phyloP scores from a whole-genome alignment of 768 basidiomycete genomes.

The Termitomyces eurrhizus region DNA sequence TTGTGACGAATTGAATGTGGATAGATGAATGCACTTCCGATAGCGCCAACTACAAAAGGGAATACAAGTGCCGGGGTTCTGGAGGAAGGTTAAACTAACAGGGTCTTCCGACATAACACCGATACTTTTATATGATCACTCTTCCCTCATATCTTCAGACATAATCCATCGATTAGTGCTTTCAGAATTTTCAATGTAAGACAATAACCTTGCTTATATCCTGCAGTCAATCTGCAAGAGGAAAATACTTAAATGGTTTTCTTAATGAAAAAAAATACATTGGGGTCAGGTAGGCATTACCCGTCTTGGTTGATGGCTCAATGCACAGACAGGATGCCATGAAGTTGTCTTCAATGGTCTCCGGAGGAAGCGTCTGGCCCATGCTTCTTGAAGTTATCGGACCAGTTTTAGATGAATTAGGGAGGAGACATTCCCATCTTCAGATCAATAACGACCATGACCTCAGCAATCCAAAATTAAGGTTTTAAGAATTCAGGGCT shows the following conservation, averaged over 20 bases:
- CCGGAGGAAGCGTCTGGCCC: too few relatives aligned
- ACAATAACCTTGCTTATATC: too few relatives aligned
- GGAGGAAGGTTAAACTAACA: not conserved
- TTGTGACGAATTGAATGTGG: conserved; percentile 15
- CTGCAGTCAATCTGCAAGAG: too few relatives aligned
- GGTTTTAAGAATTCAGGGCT: not conserved
- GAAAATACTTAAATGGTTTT: too few relatives aligned
- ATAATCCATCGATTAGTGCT: not conserved
- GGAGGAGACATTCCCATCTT: not conserved
- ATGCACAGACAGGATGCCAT: too few relatives aligned
- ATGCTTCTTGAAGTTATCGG: not conserved
- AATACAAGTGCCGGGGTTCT: not conserved
- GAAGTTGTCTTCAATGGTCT: too few relatives aligned
- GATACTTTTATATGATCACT: not conserved
- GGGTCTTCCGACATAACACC: conserved; percentile 12
- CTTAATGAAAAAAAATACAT: too few relatives aligned
- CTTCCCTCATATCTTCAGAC: not conserved
- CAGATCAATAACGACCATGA: not conserved
- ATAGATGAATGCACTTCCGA: conserved; percentile 16
- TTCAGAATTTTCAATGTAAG: too few relatives aligned
- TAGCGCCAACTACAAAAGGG: conserved; percentile 33
- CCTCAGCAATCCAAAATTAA: not conserved
- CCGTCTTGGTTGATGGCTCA: too few relatives aligned
- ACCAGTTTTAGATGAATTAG: not conserved
- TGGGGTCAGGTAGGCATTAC: too few relatives aligned